phyloP scores from a whole-genome alignment of 139 green algal genomes.

The Chlamydomonas urium region DNA sequence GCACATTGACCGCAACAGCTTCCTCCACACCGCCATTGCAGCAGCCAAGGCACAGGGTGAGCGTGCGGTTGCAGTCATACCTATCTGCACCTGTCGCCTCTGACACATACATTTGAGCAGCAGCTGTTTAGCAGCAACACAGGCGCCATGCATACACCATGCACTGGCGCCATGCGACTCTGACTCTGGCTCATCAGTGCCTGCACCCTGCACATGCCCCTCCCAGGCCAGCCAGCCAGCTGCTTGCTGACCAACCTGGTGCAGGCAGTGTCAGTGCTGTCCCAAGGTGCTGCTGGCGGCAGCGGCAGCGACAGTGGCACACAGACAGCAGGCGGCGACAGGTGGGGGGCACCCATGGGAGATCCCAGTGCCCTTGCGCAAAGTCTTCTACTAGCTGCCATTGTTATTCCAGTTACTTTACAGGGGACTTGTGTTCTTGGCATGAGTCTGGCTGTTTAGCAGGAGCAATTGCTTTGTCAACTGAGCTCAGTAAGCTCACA shows the following conservation, averaged over 20 bases:
- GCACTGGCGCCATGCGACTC: no score
- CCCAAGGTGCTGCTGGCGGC: background rate
- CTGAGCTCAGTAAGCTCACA: no score
- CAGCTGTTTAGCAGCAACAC: no score
- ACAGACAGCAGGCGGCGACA: conserved; percentile 24
- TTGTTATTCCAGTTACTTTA: no score
- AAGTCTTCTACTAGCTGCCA: background rate
- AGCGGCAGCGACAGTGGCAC: conserved; percentile 23
- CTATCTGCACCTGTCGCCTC: no score
- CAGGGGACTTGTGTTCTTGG: no score
- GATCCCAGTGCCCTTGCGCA: background rate
- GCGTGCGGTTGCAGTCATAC: no score
- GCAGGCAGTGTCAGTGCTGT: conserved; percentile 21
- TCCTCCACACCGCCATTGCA: conserved; percentile 23
- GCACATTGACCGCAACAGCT: conserved; percentile 15
- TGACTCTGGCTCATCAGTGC: no score
- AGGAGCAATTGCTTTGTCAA: no score
- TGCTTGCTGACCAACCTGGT: conserved; percentile 30
- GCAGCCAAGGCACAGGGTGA: conserved; percentile 22
- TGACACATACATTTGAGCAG: no score
- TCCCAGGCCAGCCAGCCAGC: background rate
- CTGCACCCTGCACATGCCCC: no score
- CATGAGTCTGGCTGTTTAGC: no score
- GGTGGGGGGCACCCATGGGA: conserved; percentile 12
- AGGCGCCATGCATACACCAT: background rate